Percentiles rank a stretch among this genome's conserved stretches.
These are phyloP conservation scores for Aspergillus hortae DNA, from an alignment of 2,329 filamentous ascomycete genomes.

Conservation along the genomic window DNA sequence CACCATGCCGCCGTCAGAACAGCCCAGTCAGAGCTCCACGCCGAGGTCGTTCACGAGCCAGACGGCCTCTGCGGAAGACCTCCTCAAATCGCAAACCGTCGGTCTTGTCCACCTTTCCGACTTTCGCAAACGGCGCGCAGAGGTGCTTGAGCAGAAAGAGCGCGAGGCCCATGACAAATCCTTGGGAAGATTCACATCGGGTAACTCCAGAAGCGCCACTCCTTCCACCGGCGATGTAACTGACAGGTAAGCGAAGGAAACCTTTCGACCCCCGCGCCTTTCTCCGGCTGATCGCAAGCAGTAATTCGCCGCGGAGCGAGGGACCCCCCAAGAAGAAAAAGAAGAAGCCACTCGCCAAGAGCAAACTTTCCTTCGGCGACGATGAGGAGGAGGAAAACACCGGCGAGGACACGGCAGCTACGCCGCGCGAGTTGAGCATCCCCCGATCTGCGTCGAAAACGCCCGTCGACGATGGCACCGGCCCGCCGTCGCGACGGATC, in stretches of 20 bases:
- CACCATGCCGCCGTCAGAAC: conserved; percentile 30
- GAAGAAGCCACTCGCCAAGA: conserved; percentile 56
- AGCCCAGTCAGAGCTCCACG: conserved; percentile 41
- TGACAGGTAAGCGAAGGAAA: conserved; percentile 54
- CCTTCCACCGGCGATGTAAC: conserved; percentile 45
- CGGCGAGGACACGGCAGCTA: conserved; percentile 36
- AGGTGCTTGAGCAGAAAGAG: conserved; percentile 88
- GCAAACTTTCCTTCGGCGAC: conserved; percentile 60
- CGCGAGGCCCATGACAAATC: conserved; percentile 69
- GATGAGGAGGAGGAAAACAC: conserved; percentile 62
- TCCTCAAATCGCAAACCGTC: conserved; percentile 80
- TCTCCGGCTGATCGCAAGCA: conserved; percentile 53
- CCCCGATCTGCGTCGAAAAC: conserved; percentile 37
- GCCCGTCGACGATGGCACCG: conserved; percentile 29
- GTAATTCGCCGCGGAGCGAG: conserved; percentile 49
- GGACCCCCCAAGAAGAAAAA: conserved; percentile 52
- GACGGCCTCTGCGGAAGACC: conserved; percentile 72
- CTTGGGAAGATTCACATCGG: conserved; percentile 40
- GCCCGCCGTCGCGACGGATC: conserved; percentile 30
- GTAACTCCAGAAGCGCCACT: conserved; percentile 50
- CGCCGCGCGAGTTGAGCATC: conserved; percentile 36
- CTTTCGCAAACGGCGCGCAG: conserved; percentile 91
- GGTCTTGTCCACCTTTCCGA: conserved; percentile 89
- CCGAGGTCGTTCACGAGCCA: conserved; percentile 66
- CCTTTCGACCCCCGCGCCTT: background rate